phyloP scores from a whole-genome alignment of 2,329 filamentous ascomycete species.

The Peltaster fructicola region DNA sequence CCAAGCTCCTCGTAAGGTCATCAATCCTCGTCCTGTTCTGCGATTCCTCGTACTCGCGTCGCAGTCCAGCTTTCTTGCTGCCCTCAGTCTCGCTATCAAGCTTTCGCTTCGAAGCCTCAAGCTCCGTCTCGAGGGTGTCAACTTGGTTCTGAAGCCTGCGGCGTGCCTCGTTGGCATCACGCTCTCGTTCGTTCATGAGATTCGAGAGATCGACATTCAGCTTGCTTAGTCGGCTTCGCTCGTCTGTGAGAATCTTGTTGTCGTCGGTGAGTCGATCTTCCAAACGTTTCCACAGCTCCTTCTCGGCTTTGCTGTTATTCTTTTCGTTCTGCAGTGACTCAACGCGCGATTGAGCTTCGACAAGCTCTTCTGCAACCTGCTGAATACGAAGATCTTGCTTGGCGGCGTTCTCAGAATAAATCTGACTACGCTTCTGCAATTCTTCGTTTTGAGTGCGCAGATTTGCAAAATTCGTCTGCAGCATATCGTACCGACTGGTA shows the following conservation, averaged over 20 bases:
- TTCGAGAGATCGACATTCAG: slow-evolving; percentile 72
- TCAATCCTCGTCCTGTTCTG: slow-evolving; percentile 85
- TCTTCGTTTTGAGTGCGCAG: slow-evolving; percentile 72
- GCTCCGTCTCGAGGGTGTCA: slow-evolving; percentile 62
- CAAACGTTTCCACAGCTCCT: slow-evolving; percentile 85
- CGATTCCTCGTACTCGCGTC: slow-evolving; percentile 78
- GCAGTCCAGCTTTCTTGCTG: slow-evolving; percentile 59
- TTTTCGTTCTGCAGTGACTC: slow-evolving; percentile 84
- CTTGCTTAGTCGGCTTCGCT: slow-evolving; percentile 67
- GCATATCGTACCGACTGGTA: slow-evolving; percentile 70
- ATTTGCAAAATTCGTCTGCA: slow-evolving; percentile 73
- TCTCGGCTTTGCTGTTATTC: slow-evolving; percentile 85
- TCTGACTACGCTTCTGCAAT: slow-evolving; percentile 64
- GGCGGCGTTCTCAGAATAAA: slow-evolving; percentile 63
- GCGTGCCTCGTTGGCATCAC: slow-evolving; percentile 63
- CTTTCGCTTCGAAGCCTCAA: slow-evolving; percentile 64
- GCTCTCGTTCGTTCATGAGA: slow-evolving; percentile 79
- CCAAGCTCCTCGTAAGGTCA: slow-evolving; percentile 64
- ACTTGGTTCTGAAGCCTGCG: slow-evolving; percentile 63
- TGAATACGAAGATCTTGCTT: slow-evolving; percentile 83
- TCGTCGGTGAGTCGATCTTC: slow-evolving; percentile 77
- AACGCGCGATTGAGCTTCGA: slow-evolving; percentile 63
- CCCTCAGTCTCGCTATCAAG: slow-evolving; percentile 71
- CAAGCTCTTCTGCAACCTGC: slow-evolving; percentile 80
- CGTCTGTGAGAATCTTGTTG: slow-evolving; percentile 67